Base-by-base conservation (phyloP, 1,284 basidiomycete genomes). In the Retiboletus flavoniger region DNA sequence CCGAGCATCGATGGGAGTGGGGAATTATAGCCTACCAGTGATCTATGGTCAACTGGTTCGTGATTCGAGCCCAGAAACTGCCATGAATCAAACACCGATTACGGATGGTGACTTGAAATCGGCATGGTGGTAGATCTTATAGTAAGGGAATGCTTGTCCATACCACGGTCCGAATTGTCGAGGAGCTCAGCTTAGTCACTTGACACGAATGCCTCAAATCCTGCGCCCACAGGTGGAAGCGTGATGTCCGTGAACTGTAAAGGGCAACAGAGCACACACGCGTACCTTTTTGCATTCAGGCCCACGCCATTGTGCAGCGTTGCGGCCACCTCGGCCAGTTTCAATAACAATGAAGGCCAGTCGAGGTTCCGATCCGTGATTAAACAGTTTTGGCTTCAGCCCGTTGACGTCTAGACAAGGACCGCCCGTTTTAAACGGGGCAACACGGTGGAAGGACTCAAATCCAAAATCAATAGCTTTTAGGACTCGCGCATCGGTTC, bases 231-330 rank as follows among this genome's bases (percentile, higher is more conserved):
- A 13, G 19, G 19, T 16, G 9, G 19, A 41, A 41, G 14, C 4
- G 3, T 26, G 34, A 8, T 3, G 11, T 21, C n/a, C 32, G 8
- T n/a, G 13, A 13, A 13, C 11, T 9, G 36, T 28, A 26, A 45
- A 19, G 47, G 3, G 31, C 31, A 32, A 3, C 7, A 13, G 26
- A 29, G 24, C 24, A 17, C 17, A 13, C 24, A 3, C n/a, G 13
- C 26, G 13, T 48, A 14, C 41, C 17, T 29, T 48, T 14, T 26
- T 6, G 17, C 9, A 5, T 26, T 7, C 17, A 26, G 10, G 14
- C 45, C 47, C 43, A 47, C 47, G 11, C 47, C 45, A 48, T 48
- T 48, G 47, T 48, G 14, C 9, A 21, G 17, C 26, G 16, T n/a
- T 14, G 24, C 13, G 11, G 39, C 9, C 40, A 47, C 39, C 24